These are phyloP conservation scores for Paramecium sexaurelia DNA, from an alignment of 73 alveolate species.

Conservation along the genomic window DNA sequence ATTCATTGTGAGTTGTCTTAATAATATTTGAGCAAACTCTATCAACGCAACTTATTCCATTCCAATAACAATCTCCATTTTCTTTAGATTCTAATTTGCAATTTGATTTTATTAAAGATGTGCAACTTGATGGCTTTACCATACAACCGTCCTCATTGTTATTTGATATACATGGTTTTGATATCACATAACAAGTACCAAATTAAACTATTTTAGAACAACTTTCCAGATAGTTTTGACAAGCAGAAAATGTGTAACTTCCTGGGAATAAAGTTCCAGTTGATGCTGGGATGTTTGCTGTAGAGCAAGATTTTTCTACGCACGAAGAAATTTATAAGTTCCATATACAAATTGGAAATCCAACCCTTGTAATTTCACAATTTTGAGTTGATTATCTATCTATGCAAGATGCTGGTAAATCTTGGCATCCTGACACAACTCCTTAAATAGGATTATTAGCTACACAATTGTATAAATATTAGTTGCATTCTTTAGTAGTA, in stretches of 20 bases:
- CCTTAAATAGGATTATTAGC: background rate
- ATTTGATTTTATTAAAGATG: background rate
- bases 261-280: background rate
- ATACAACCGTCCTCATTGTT: background rate
- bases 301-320: background rate
- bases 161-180: background rate
- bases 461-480: background rate
- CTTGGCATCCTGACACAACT: background rate
- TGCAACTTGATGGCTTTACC: background rate
- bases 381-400: background rate
- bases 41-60: background rate
- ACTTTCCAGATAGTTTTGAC: background rate
- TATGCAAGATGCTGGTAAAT: background rate
- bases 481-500: background rate
- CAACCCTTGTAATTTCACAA: background rate
- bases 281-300: background rate
- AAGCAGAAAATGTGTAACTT: background rate
- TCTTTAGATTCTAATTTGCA: background rate
- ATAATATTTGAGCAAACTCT: background rate
- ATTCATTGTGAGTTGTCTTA: background rate
- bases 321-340: background rate
- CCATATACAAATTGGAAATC: conserved; percentile 4
- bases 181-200: too few relatives aligned
- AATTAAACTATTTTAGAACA: too few relatives aligned
- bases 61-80: conserved; percentile 14